Conservation (phyloP, 179 eudicot genomes). For the Spinacia oleracea region DNA sequence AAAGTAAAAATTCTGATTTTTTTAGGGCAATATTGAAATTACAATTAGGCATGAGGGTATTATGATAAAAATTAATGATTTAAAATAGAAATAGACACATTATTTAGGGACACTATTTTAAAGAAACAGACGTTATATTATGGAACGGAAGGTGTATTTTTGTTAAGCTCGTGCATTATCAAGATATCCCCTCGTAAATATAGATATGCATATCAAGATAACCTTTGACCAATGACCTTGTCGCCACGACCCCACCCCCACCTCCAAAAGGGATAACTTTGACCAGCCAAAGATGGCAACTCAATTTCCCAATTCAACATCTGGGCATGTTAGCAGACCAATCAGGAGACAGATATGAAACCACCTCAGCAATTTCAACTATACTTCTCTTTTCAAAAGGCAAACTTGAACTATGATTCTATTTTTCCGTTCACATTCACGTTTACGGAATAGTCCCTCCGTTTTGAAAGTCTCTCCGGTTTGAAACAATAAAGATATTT, state of each 20-base stretch:
- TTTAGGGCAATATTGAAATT: too few species aligned
- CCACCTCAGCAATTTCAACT: neutral
- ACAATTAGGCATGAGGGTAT: too few species aligned
- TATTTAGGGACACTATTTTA: too few species aligned
- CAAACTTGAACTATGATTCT: neutral
- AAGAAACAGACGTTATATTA: too few species aligned
- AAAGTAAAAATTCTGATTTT: too few species aligned
- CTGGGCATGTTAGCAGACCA: neutral
- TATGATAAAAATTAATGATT: too few species aligned
- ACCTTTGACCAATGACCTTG: neutral
- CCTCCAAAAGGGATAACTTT: neutral
- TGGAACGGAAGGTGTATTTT: too few species aligned
- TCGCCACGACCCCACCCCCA: too few species aligned
- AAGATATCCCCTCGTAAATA: neutral
- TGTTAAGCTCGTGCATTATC: neutral
- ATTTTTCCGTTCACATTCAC: neutral
- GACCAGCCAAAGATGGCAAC: conserved; percentile 32
- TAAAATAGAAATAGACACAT: too few species aligned
- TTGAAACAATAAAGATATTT: too few species aligned
- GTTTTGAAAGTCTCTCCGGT: too few species aligned
- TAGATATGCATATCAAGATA: neutral
- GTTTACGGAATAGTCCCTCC: too few species aligned
- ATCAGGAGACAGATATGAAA: conserved; percentile 8
- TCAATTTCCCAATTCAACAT: neutral
- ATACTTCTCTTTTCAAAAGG: neutral